phyloP scores from a whole-genome alignment of 371 early-diverging fungal genomes.

The Syncephalastrum monosporum region DNA sequence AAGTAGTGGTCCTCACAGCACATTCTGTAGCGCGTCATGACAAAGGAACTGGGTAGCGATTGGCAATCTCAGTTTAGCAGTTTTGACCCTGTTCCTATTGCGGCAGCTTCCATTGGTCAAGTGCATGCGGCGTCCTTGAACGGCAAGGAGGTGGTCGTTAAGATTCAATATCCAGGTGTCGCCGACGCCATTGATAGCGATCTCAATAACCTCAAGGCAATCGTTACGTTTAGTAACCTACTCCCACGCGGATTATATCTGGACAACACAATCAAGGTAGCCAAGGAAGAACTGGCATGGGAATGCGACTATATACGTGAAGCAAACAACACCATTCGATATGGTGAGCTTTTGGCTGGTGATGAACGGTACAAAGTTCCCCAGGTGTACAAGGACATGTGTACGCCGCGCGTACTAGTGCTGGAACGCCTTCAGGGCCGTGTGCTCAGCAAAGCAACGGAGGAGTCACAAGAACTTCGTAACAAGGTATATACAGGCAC shows the following conservation, averaged over 20 bases:
- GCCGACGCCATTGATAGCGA: slow-evolving; percentile 88
- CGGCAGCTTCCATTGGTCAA: slow-evolving; percentile 97
- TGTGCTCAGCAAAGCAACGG: slow-evolving; percentile 65
- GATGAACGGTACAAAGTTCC: slow-evolving; percentile 79
- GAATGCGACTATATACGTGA: slow-evolving; percentile 94
- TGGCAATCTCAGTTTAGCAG: slow-evolving; percentile 72
- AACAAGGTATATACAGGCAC: slow-evolving; percentile 53
- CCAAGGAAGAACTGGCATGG: slow-evolving; percentile 88
- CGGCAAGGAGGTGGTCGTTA: slow-evolving; percentile 78
- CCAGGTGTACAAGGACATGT: slow-evolving; percentile 64
- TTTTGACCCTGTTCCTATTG: slow-evolving; percentile 82
- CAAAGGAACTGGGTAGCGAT: slow-evolving; percentile 68
- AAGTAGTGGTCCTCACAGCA: background rate
- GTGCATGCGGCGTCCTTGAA: slow-evolving; percentile 80
- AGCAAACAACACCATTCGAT: slow-evolving; percentile 73
- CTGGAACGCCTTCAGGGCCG: slow-evolving; percentile 81
- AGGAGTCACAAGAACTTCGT: slow-evolving; percentile 64
- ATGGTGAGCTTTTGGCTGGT: slow-evolving; percentile 59
- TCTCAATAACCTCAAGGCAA: slow-evolving; percentile 76
- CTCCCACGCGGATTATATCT: slow-evolving; percentile 93
- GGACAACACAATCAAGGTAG: slow-evolving; percentile 93
- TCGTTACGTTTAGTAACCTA: slow-evolving; percentile 78
- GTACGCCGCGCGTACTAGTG: slow-evolving; percentile 74
- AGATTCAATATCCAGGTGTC: slow-evolving; percentile 97
- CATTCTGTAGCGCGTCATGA: slow-evolving; percentile 58